Percentiles rank a stretch among this genome's conserved stretches.
These are phyloP conservation scores for Avena insularis DNA, from an alignment of 176 grass and related monocot species.

Conservation along the genomic window DNA sequence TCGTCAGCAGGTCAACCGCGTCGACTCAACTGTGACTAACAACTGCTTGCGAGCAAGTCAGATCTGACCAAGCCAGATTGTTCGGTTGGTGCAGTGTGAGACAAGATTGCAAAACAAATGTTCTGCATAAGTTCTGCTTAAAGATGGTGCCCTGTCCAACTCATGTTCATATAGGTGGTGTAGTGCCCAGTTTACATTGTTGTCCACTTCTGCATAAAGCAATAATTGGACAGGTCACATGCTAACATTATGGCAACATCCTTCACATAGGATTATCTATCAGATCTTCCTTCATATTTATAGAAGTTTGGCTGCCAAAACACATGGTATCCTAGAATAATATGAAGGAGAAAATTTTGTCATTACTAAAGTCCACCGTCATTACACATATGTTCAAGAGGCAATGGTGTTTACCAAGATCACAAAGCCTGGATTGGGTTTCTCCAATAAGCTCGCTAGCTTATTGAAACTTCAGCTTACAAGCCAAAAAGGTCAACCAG, in stretches of 20 bases:
- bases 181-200: neutral
- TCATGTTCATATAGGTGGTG: neutral
- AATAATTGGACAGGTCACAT: conserved; percentile 13
- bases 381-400: neutral
- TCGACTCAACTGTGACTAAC: neutral
- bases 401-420: neutral
- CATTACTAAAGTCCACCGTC: neutral
- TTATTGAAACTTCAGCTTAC: conserved; percentile 8
- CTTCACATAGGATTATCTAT: neutral
- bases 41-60: neutral
- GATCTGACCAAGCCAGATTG: neutral
- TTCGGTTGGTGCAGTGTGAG: neutral
- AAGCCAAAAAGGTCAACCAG: neutral
- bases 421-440: neutral
- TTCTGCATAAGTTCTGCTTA: neutral
- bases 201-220: neutral
- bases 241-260: neutral
- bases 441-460: neutral
- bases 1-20: neutral
- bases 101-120: neutral
- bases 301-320: neutral
- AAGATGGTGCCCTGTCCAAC: neutral
- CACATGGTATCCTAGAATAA: neutral
- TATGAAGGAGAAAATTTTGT: neutral
- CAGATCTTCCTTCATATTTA: neutral